phyloP scores from a whole-genome alignment of 371 early-diverging fungal species.

The Blakeslea trispora region DNA sequence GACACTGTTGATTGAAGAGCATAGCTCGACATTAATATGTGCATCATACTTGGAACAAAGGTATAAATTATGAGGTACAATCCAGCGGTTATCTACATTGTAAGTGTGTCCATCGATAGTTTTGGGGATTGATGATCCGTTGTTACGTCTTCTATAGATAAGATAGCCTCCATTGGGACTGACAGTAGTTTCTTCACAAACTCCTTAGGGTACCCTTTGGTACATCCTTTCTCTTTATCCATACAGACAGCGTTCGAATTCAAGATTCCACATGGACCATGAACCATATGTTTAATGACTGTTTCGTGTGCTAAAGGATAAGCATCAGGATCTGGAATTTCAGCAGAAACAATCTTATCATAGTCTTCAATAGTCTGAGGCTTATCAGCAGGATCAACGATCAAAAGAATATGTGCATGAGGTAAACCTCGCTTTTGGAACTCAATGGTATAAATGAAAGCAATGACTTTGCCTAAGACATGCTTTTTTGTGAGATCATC shows the following conservation, averaged over 20 bases:
- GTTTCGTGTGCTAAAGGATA: constrained; percentile 31
- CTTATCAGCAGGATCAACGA: not conserved
- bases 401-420: constrained; percentile 8
- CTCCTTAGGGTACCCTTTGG: constrained; percentile 27
- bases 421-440: constrained; percentile 38
- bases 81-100: constrained; percentile 25
- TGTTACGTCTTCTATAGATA: not conserved
- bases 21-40: constrained; percentile 43
- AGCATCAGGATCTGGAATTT: constrained; percentile 8
- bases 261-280: constrained; percentile 33
- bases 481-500: constrained; percentile 24
- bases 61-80: constrained; percentile 29
- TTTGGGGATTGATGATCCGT: not conserved
- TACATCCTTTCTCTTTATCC: constrained; percentile 21
- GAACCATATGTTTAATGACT: constrained; percentile 32
- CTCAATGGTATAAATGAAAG: constrained; percentile 18
- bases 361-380: not conserved
- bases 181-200: constrained; percentile 18
- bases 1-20: constrained; percentile 18
- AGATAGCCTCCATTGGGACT: not conserved
- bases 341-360: constrained; percentile 2
- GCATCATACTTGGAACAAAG: constrained; percentile 29
- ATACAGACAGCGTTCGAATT: constrained; percentile 31
- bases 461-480: constrained; percentile 16
- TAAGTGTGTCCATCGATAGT: too few species aligned